Evolutionary conservation across 352 stramenopile species (phyloP).

Genomic region (Globisporangium cederbergense): DNA sequence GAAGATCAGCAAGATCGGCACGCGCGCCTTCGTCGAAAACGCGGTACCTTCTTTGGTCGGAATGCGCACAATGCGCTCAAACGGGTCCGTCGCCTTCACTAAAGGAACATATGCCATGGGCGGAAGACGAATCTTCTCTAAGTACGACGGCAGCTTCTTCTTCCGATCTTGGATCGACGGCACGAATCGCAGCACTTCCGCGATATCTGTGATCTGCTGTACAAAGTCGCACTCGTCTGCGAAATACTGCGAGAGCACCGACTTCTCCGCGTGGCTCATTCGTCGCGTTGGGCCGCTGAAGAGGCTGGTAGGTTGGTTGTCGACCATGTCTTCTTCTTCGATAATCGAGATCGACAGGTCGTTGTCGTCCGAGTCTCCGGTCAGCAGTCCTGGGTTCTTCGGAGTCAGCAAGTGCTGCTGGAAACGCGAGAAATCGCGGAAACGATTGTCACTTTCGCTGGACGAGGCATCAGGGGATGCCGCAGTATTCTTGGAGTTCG

Average conservation of each 20-base stretch:
- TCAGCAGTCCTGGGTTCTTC: slow-evolving; percentile 48
- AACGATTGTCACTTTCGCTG: slow-evolving; percentile 56
- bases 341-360: slow-evolving; percentile 37
- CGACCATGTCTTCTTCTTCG: slow-evolving; percentile 65
- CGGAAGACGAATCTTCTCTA: slow-evolving; percentile 81
- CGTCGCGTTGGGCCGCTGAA: slow-evolving; percentile 64
- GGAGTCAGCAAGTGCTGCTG: slow-evolving; percentile 84
- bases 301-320: slow-evolving; percentile 68
- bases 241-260: slow-evolving; percentile 79
- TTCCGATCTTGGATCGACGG: slow-evolving; percentile 76
- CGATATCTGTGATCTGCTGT: slow-evolving; percentile 86
- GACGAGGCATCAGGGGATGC: slow-evolving; percentile 21
- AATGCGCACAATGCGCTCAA: slow-evolving; percentile 85
- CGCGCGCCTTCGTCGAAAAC: slow-evolving; percentile 84
- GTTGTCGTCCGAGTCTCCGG: slow-evolving; percentile 40
- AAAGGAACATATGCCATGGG: slow-evolving; percentile 87
- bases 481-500: slow-evolving; percentile 21
- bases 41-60: slow-evolving; percentile 83
- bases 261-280: slow-evolving; percentile 82
- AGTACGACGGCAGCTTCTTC: slow-evolving; percentile 67
- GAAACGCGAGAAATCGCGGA: slow-evolving; percentile 83
- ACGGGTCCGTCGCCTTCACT: slow-evolving; percentile 85
- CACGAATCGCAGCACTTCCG: slow-evolving; percentile 81
- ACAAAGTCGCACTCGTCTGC: slow-evolving; percentile 87
- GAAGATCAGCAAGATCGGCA: slow-evolving; percentile 87